Evolutionary conservation across 1,284 basidiomycete species (phyloP), one percentile per base, ranked within the genome.

Genomic region (Naganishia cerealis): DNA sequence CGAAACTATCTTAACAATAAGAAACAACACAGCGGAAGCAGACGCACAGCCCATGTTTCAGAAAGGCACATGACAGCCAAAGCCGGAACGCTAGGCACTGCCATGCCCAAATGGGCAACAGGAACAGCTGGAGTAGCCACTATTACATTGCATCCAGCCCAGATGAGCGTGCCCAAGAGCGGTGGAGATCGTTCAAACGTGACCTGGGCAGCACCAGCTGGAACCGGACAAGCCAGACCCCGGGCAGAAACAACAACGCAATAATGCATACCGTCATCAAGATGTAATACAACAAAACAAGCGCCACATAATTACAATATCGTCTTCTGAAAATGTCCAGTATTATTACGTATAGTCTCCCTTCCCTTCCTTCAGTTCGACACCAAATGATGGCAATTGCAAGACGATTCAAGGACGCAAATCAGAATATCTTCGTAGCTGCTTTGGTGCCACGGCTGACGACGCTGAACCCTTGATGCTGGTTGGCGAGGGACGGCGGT

Each of bases 401-500:
- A 18, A 46, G n/a, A 24, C 21, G 10, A 9, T 24, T 50, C 46
- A 50, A 50, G 24, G n/a, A 21, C 1, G 46, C 46, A 13, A 50
- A n/a, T 50, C 21, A 63, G 50, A 63, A 63, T n/a, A 63, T 63
- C 38, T 63, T 63, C 13, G 61, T 63, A 10, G 50, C 61, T 16
- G 61, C 38, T 33, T 63, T 63, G 39, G 21, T 26, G 9, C 61
- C 61, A 38, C 70, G 59, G 38, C 66, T 59, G 26, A 67, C 48
- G 15, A 70, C 69, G 18, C 61, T 63, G 33, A 70, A 70, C 46
- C 66, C 53, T 24, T 46, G 40, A 16, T 36, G 53, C 24, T 29
- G 55, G 15, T 43, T 54, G 13, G 43, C 36, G 21, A 70, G 53
- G 12, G 69, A 70, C 18, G 69, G 69, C n/a, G 69, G 69, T 24